Evolutionary conservation across 1,139 yeast species (phyloP), one percentile per base, ranked within the genome.

Genomic region (Zygoascus hellenicus): DNA sequence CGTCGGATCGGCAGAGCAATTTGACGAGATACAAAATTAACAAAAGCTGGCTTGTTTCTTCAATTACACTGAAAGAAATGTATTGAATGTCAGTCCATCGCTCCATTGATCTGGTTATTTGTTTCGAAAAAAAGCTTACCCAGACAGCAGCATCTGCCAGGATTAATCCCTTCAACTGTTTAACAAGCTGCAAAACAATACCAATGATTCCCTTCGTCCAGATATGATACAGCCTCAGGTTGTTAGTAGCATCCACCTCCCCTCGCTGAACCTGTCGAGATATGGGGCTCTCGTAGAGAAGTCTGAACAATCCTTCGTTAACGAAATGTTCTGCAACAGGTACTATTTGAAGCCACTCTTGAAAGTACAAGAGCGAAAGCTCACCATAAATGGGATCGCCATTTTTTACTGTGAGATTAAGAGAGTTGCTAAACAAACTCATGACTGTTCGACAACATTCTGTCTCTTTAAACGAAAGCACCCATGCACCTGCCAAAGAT

Each of bases 171-270:
- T 94, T 94, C 48, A 88, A 76, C 48, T 75, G 76, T 40, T 80
- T 73, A 45, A 87, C 63, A 14, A 87, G 65, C 2, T 77, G 72
- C 38, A 87, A 65, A 22, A 83, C 69, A 7, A 87, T 76, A 0
- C 95, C 83, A 38, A 90, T 69, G 16, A 90, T 69, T 0, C 96
- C 96, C 59, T 83, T 81, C 10, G 81, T 77, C 97, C 97, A 90
- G 17, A 86, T 71, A 46, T 77, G 74, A 62, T 88, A 92, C 52
- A 85, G 68, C 50, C 76, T 75, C 1, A 84, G 76, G 15, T 76
- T 72, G 4, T 61, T 57, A 1, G 66, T 59, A 1, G 85, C 74
- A 19, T 72, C 71, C 3, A 86, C 64, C 2, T 76, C 76, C 1
- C 95, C 95, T 6, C 74, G 71, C 59, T 83, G 87, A 36, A 90